Evolutionary conservation across 306 rosid species (phyloP).

Genomic region (Lagenaria siceraria): DNA sequence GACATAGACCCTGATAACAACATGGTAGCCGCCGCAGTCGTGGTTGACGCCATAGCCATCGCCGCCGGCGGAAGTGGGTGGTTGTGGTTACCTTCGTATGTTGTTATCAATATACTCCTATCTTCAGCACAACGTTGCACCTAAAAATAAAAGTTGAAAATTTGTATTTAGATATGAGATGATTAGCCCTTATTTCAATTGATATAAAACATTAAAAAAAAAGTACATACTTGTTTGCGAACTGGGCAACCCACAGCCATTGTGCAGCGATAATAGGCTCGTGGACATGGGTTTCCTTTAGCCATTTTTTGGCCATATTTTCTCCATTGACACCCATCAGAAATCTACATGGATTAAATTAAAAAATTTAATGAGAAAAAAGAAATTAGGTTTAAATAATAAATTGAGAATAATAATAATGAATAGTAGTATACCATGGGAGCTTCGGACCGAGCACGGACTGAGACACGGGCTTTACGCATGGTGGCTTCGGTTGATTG

Average conservation of each 20-base stretch:
- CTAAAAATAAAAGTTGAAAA: slow-evolving; percentile 7
- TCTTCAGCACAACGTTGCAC: slow-evolving; percentile 98
- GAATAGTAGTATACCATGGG: slow-evolving; percentile 36
- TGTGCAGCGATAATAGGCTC: slow-evolving; percentile 93
- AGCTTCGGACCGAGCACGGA: slow-evolving; percentile 94
- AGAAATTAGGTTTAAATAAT: too few species aligned
- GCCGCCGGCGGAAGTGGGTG: slow-evolving; percentile 97
- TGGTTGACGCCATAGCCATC: slow-evolving; percentile 93
- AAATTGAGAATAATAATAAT: too few species aligned
- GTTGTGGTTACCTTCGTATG: slow-evolving; percentile 91
- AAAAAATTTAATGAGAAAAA: too few species aligned
- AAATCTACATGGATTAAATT: slow-evolving; percentile 34
- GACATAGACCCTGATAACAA: slow-evolving; percentile 81
- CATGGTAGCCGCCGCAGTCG: slow-evolving; percentile 85
- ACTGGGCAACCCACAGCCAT: slow-evolving; percentile 96
- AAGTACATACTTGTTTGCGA: slow-evolving; percentile 73
- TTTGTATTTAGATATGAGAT: too few species aligned
- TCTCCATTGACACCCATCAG: slow-evolving; percentile 98
- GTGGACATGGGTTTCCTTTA: slow-evolving; percentile 92
- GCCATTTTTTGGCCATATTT: slow-evolving; percentile 98
- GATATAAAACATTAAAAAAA: background rate
- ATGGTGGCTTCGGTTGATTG: slow-evolving; percentile 71
- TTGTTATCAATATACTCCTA: slow-evolving; percentile 61
- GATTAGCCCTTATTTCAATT: too few species aligned
- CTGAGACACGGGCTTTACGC: slow-evolving; percentile 97